Conservation (phyloP, 495 filamentous ascomycete species). For the Terfezia claveryi region DNA sequence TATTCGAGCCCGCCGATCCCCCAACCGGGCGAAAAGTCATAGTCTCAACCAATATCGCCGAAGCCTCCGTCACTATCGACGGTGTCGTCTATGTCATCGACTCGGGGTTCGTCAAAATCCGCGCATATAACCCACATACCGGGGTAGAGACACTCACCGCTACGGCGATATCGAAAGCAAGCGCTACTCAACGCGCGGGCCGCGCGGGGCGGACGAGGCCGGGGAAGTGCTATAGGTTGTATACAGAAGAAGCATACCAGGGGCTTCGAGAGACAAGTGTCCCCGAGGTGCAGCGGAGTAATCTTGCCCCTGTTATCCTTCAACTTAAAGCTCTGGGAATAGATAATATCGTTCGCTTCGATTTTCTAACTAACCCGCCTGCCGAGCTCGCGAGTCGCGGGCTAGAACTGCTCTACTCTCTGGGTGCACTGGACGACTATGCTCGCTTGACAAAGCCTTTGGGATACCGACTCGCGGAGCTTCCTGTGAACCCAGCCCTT, state of each 20-base stretch:
- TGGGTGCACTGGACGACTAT: slow-evolving; percentile 75
- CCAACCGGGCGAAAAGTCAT: slow-evolving; percentile 79
- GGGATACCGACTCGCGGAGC: slow-evolving; percentile 78
- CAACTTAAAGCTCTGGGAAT: slow-evolving; percentile 93
- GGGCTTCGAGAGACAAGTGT: slow-evolving; percentile 49
- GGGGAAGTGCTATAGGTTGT: slow-evolving; percentile 87
- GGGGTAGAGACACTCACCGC: slow-evolving; percentile 86
- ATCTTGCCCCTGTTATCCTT: slow-evolving; percentile 73
- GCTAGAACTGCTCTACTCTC: slow-evolving; percentile 69
- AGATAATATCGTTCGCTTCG: slow-evolving; percentile 81
- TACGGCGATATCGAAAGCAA: slow-evolving; percentile 73
- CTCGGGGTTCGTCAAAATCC: slow-evolving; percentile 75
- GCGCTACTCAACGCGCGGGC: slow-evolving; percentile 77
- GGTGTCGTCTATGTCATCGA: slow-evolving; percentile 87
- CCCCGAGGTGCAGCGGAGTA: slow-evolving; percentile 84
- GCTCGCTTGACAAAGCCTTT: slow-evolving; percentile 78
- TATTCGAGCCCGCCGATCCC: slow-evolving; percentile 60
- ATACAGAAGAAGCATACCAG: slow-evolving; percentile 56
- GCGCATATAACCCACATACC: slow-evolving; percentile 66
- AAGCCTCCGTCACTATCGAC: slow-evolving; percentile 86
- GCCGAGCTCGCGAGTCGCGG: slow-evolving; percentile 72
- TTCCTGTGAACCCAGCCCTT: slow-evolving; percentile 93
- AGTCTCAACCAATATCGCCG: slow-evolving; percentile 87
- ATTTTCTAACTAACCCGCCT: slow-evolving; percentile 73
- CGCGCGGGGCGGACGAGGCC: slow-evolving; percentile 79